Percentiles rank a stretch among this genome's conserved stretches.
phyloP scores from a whole-genome alignment of 2,329 filamentous ascomycete genomes.

The Rutstroemia sp. region DNA sequence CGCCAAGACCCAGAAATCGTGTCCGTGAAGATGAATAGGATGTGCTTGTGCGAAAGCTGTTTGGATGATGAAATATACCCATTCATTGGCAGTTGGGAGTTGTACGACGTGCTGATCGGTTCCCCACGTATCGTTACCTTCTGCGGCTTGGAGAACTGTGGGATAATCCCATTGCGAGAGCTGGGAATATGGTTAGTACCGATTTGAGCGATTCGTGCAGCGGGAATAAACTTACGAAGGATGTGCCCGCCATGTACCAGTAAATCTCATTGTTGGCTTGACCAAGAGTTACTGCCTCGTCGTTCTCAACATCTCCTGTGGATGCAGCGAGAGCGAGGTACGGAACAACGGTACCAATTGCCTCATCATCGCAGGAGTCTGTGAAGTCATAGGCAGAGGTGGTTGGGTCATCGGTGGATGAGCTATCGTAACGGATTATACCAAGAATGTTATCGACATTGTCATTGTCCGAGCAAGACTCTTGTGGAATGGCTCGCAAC shows the following conservation, averaged over 20 bases:
- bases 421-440: constrained; percentile 41
- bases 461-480: constrained; percentile 47
- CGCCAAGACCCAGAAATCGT: constrained; percentile 37
- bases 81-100: constrained; percentile 21
- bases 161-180: constrained; percentile 37
- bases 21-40: constrained; percentile 40
- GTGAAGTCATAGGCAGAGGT: constrained; percentile 17
- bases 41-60: constrained; percentile 17
- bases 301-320: background rate
- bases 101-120: constrained; percentile 19
- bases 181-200: too few species aligned
- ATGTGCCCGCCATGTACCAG: constrained; percentile 41
- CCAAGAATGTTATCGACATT: constrained; percentile 41
- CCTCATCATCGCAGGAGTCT: constrained; percentile 26
- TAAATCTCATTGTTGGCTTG: constrained; percentile 31
- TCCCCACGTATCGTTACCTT: constrained; percentile 21
- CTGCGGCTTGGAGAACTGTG: constrained; percentile 31
- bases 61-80: constrained; percentile 27
- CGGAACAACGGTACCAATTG: constrained; percentile 22
- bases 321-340: constrained; percentile 14
- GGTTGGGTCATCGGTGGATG: constrained; percentile 26
- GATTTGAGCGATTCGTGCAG: too few species aligned
- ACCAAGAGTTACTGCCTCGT: constrained; percentile 18
- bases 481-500: constrained; percentile 48
- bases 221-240: constrained; percentile 32